Percentiles rank a stretch among this genome's conserved stretches.
phyloP scores from a whole-genome alignment of 2,329 filamentous ascomycete genomes.

The Pseudogymnoascus sp. region DNA sequence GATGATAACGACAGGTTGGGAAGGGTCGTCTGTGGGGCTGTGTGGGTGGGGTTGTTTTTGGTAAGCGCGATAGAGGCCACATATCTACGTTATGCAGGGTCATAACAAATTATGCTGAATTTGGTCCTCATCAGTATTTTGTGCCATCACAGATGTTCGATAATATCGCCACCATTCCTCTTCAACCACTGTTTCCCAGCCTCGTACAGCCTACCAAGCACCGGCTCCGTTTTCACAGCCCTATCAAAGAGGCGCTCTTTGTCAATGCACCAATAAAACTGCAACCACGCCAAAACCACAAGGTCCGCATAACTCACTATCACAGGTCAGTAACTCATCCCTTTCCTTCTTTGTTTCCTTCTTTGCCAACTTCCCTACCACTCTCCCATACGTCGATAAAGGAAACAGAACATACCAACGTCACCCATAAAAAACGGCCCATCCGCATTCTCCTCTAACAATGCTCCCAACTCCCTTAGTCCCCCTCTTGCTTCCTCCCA shows the following conservation, averaged over 20 bases:
- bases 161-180: conserved; percentile 13
- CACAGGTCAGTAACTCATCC: not conserved
- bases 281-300: conserved; percentile 41
- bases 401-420: conserved; percentile 23
- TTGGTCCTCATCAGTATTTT: not conserved
- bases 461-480: conserved; percentile 33
- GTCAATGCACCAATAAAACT: conserved; percentile 34
- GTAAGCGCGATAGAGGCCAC: not conserved
- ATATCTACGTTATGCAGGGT: not conserved
- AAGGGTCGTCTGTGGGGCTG: not conserved
- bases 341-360: not conserved
- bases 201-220: conserved; percentile 15
- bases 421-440: conserved; percentile 55
- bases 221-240: conserved; percentile 27
- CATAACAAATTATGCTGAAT: not conserved
- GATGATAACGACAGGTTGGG: not conserved
- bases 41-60: not conserved
- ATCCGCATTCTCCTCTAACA: conserved; percentile 34
- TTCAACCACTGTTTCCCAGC: conserved; percentile 20
- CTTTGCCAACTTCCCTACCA: no score
- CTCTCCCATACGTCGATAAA: no score
- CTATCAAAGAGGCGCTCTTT: conserved; percentile 31
- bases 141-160: not conserved
- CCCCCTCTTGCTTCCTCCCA: conserved; percentile 40
- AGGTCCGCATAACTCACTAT: conserved; percentile 48